A percentile compares a stretch with the other conserved stretches of the same genome.
Evolutionary conservation across 352 stramenopile species (phyloP).

Genomic region (Globisporangium takayamanum): DNA sequence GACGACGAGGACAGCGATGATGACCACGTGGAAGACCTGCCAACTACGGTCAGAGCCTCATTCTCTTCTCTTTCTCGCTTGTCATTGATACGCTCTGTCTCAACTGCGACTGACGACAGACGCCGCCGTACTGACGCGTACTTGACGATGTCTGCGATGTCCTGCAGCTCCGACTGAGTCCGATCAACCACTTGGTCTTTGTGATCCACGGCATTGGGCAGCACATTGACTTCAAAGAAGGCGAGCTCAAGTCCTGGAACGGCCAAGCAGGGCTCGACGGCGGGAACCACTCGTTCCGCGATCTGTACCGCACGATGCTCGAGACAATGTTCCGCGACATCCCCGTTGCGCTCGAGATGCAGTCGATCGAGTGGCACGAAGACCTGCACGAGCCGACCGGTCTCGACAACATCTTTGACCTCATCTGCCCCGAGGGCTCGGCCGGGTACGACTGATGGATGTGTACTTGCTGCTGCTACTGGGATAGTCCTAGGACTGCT

Average conservation of each 20-base stretch:
- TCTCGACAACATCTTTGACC: conserved; percentile 77
- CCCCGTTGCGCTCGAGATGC: conserved; percentile 76
- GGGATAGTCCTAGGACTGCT: neutral
- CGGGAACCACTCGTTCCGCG: conserved; percentile 75
- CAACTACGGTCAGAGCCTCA: conserved; percentile 42
- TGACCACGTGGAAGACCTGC: conserved; percentile 65
- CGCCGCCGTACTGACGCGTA: neutral
- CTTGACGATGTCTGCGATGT: neutral
- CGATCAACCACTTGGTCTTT: conserved; percentile 83
- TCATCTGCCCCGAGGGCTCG: conserved; percentile 74
- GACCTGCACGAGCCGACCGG: conserved; percentile 81
- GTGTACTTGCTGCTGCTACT: neutral
- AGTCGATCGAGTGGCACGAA: conserved; percentile 89
- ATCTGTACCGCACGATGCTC: conserved; percentile 69
- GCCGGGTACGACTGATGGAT: conserved; percentile 33
- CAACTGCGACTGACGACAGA: neutral
- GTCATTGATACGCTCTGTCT: neutral
- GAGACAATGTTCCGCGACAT: conserved; percentile 81
- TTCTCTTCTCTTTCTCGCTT: neutral
- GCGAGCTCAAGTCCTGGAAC: conserved; percentile 78
- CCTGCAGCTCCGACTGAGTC: conserved; percentile 55
- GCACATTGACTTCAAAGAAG: conserved; percentile 82
- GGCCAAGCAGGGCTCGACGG: conserved; percentile 59
- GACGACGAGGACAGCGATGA: conserved; percentile 41
- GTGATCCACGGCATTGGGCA: conserved; percentile 85